Percentiles rank a stretch among this genome's conserved stretches.
These are phyloP conservation scores for Coemansia sp. DNA, from an alignment of 192 early-diverging fungal genomes.

Conservation along the genomic window DNA sequence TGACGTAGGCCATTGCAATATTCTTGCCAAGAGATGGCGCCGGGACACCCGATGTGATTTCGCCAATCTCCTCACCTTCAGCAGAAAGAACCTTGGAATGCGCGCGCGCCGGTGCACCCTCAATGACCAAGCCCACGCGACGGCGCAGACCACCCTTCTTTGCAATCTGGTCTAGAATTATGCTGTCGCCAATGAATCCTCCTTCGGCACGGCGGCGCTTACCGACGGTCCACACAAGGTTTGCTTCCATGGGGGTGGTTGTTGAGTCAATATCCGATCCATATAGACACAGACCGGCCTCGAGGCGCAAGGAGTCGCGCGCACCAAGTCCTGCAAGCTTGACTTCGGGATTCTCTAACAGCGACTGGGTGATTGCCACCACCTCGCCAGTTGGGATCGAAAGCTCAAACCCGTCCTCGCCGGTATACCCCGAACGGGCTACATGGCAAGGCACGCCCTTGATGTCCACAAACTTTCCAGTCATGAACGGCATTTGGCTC, in stretches of 20 bases:
- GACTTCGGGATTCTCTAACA: conserved; percentile 72
- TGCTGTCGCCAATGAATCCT: conserved; percentile 87
- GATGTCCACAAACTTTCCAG: conserved; percentile 67
- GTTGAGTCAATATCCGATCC: conserved; percentile 94
- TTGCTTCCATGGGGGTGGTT: conserved; percentile 90
- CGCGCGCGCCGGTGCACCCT: conserved; percentile 91
- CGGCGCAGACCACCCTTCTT: conserved; percentile 74
- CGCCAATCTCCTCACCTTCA: conserved; percentile 70
- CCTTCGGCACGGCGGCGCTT: conserved; percentile 85
- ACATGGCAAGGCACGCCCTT: conserved; percentile 81
- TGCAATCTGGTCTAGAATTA: conserved; percentile 81
- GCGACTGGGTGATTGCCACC: conserved; percentile 63
- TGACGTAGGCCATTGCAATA: conserved; percentile 96
- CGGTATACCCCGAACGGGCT: conserved; percentile 96
- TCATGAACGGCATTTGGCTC: conserved; percentile 88
- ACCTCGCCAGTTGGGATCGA: conserved; percentile 78
- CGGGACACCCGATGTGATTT: conserved; percentile 90
- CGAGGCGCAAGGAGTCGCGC: conserved; percentile 91
- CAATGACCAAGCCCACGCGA: conserved; percentile 85
- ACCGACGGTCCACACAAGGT: conserved; percentile 93
- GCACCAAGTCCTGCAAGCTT: conserved; percentile 93
- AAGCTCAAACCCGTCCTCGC: conserved; percentile 99
- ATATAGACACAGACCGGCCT: conserved; percentile 97
- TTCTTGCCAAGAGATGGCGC: conserved; percentile 91
- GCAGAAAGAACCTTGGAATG: conserved; percentile 66